Conservation (phyloP, 495 filamentous ascomycete genomes). For the Aspergillus baeticus region DNA sequence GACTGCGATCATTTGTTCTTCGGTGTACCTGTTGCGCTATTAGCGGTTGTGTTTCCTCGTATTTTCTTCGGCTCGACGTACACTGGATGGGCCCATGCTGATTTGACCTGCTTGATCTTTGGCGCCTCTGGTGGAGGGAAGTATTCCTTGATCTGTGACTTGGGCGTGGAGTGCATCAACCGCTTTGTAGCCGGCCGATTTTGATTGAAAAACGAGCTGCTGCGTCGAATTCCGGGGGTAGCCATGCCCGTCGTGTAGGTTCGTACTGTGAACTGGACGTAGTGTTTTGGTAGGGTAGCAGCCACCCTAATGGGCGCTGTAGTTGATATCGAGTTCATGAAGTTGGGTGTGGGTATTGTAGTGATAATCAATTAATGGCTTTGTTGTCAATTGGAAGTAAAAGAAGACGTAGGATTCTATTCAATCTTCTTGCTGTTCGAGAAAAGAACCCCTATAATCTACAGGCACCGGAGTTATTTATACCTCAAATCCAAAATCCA, state of each 20-base stretch:
- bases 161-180: conserved; percentile 37
- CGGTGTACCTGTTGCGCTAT: conserved; percentile 50
- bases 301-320: conserved; percentile 34
- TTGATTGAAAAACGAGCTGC: conserved; percentile 17
- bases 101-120: conserved; percentile 35
- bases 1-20: conserved; percentile 62
- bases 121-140: conserved; percentile 37
- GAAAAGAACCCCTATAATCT: neutral
- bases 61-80: conserved; percentile 19
- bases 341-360: neutral
- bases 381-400: neutral
- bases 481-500: neutral
- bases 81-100: conserved; percentile 45
- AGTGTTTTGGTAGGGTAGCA: conserved; percentile 23
- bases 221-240: conserved; percentile 19
- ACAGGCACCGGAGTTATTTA: conserved; percentile 1
- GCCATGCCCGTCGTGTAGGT: conserved; percentile 26
- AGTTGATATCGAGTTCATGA: conserved; percentile 28
- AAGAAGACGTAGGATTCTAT: neutral
- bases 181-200: conserved; percentile 24
- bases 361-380: neutral
- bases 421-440: neutral
- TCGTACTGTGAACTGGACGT: conserved; percentile 26
- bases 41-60: neutral
- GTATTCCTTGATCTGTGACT: conserved; percentile 37